Base-by-base conservation (phyloP, 1,284 basidiomycete species). In the Prillingera fragicola region DNA sequence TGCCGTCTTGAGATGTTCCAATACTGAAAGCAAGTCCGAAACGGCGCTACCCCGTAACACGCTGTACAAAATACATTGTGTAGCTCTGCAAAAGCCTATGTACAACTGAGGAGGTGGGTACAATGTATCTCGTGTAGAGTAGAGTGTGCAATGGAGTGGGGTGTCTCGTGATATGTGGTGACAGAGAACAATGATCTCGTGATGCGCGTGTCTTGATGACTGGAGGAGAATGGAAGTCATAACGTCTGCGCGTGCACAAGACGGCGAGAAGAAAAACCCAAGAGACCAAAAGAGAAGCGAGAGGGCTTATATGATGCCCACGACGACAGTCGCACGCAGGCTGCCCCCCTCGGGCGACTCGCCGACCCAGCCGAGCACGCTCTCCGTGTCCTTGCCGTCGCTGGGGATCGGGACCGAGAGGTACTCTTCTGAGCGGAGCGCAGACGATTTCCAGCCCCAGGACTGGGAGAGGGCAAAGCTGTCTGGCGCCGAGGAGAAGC, bases 401-500 rank as follows among this genome's bases (percentile, higher is more conserved):
- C 23, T 32, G 22, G 45, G 31, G 3, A 43, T 22, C 14, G 54
- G 52, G 13, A 55, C 47, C 2, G 56, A 55, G 3, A 75, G 50
- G 45, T 70, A 73, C 52, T 71, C 70, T 35, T 71, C 66, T 1
- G 62, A 64, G 14, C 68, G 52, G 5, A 75, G 55, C 1, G 62
- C 62, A 10, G 63, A 67, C 1, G 63, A 67, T 47, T 75, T 75
- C 74, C 74, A 77, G n/a, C 75, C 75, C 74, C 74, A 76, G 10
- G 63, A 69, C 59, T 76, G 74, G 12, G 65, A 70, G 27, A 90
- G 76, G 18, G 81, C 77, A 62, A 96, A 95, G 36, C 80, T 77
- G 64, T 95, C 90, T 2, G 90, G 91, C 1, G 83, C 80, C 49
- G 85, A 89, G 15, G 63, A 62, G 54, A 95, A 95, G 35, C 82